Conservation (phyloP, 345 rosid genomes). For the Hirschfeldia incana region DNA sequence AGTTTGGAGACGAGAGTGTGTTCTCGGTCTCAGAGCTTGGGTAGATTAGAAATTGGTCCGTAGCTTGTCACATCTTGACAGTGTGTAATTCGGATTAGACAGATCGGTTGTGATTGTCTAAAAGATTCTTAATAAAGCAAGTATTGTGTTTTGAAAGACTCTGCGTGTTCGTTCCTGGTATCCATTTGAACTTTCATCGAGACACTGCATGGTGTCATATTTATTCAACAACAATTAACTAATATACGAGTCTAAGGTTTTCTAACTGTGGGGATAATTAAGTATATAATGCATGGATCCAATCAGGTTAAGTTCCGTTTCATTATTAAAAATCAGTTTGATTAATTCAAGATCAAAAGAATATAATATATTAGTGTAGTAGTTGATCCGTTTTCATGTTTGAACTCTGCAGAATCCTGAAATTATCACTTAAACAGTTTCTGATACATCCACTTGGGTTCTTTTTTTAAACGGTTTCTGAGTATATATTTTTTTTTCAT, state of each 20-base stretch:
- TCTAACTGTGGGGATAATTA: background rate
- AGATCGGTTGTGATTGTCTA: no score
- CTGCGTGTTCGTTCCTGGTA: no score
- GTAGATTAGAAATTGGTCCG: no score
- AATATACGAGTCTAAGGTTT: background rate
- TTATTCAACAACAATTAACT: background rate
- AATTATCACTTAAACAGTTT: conserved; percentile 7
- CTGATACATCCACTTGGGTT: conserved; percentile 1
- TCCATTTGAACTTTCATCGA: no score
- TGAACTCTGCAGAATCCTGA: conserved; percentile 30
- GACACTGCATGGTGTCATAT: background rate
- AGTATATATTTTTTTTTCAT: background rate
- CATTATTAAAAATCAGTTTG: background rate
- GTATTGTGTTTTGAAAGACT: no score
- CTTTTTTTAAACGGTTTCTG: no score
- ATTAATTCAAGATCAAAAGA: background rate
- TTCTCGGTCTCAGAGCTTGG: no score
- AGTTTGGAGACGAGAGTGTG: no score
- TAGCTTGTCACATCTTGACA: no score
- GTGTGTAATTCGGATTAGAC: no score
- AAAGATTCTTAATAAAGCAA: no score
- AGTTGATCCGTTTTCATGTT: conserved; percentile 24
- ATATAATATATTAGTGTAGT: background rate
- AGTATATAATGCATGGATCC: conserved; percentile 6
- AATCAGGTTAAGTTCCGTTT: conserved; percentile 21